Base-by-base conservation (phyloP, 2,329 filamentous ascomycete genomes). In the Diplodia corticola region DNA sequence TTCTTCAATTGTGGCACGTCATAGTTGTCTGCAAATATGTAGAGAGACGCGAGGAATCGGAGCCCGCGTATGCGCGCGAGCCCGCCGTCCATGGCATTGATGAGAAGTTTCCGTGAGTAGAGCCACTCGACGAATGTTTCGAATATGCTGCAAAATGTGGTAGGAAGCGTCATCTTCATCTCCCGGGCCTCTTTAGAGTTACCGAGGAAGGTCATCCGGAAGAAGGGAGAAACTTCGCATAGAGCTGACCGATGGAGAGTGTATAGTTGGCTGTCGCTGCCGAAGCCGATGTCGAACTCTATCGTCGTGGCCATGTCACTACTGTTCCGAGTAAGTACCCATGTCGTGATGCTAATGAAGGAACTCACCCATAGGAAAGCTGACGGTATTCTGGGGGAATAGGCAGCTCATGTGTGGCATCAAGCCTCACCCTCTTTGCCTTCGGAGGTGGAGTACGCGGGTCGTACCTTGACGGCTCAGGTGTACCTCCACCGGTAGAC, bases 21-120 rank as follows among this genome's bases (percentile, higher is more conserved):
- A 15, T 64, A 64, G 28, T 28, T 44, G 33, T 64, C 44, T 1
- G 60, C 46, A 22, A 64, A 64, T 33, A 64, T 15, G 33, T 53
- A 64, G 20, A 44, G 48, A 13, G 13, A 24, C 17, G 30, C 33
- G n/a, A 64, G 35, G 24, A 35, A 9, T 17, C 48, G 5, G 5
- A 64, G 30, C 28, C 22, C 44, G 30, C 35, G 24, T n/a, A 22
- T 22, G 22, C 9, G 13, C 13, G 35, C 17, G 10, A 37, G 10
- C 20, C 30, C 49, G 3, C 24, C 17, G 17, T 64, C 40, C 26
- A n/a, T 30, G 17, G 22, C 17, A 12, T 54, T n/a, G 15, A 54
- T n/a, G 17, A 46, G n/a, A 4, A 30, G 9, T 17, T 22, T 54
- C 35, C 48, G 15, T 4, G 49, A 54, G 49, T 64, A 64, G 7